These are phyloP conservation scores for Cenchrus purpureus DNA, from an alignment of 176 grass and related monocot species.

Conservation along the genomic window DNA sequence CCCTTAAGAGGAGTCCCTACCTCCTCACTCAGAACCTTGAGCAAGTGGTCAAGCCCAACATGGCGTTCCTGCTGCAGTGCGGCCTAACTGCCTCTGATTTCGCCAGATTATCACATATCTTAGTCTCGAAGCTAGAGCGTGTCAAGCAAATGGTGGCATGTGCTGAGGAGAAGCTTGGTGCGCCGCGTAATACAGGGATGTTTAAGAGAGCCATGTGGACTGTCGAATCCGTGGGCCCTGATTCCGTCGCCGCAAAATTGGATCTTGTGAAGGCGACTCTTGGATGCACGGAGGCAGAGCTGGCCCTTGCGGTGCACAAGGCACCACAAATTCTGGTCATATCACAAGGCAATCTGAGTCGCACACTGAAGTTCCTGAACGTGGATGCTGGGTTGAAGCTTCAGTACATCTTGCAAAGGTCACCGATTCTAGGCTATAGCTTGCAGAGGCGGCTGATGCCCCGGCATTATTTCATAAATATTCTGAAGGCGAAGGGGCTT, in stretches of 20 bases:
- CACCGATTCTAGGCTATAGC: slow-evolving; percentile 39
- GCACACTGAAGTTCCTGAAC: slow-evolving; percentile 43
- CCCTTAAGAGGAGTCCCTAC: background rate
- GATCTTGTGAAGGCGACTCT: slow-evolving; percentile 46
- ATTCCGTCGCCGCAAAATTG: background rate
- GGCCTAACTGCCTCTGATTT: background rate
- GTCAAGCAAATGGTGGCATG: background rate
- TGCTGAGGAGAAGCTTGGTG: background rate
- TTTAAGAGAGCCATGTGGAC: slow-evolving; percentile 13
- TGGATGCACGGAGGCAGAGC: slow-evolving; percentile 43
- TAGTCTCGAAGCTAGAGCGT: background rate
- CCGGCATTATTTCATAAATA: slow-evolving; percentile 31
- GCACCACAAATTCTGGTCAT: slow-evolving; percentile 4
- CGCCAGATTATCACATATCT: background rate
- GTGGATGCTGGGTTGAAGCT: slow-evolving; percentile 33
- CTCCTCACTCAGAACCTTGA: background rate
- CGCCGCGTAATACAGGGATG: background rate
- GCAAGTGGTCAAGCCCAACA: slow-evolving; percentile 22
- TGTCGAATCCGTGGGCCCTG: background rate
- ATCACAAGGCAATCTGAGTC: slow-evolving; percentile 17
- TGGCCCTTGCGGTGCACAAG: slow-evolving; percentile 35
- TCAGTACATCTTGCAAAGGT: slow-evolving; percentile 26
- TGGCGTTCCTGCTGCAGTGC: background rate
- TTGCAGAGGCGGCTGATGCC: slow-evolving; percentile 49
- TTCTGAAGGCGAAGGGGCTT: slow-evolving; percentile 55